Evolutionary conservation across 768 basidiomycete genomes (phyloP), one percentile per base, ranked within the genome.

Genomic region (Trichaptum fuscoviolaceum): DNA sequence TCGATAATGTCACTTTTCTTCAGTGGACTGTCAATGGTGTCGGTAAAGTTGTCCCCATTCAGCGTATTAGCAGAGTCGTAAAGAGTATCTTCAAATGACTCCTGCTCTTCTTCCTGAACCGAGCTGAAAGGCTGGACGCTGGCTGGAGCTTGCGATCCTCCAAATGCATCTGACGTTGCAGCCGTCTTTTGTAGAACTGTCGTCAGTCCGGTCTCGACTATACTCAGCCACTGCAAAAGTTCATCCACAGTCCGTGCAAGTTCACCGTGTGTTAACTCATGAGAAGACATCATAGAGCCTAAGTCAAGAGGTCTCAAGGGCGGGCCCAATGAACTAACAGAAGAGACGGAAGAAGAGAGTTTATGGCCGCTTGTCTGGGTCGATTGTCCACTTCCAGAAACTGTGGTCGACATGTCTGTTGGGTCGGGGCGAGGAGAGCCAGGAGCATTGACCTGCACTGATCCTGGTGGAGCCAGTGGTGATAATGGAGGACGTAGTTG

Each of bases 221-320:
- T 81, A 5, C 83, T 82, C 66, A 98, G 75, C 93, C 92, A 96
- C 68, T 84, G 81, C 1, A 84, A 82, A 36, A 98, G 83, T 71
- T 91, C 87, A 59, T 89, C 89, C 10, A 96, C 85, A 2, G 88
- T 90, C 58, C 81, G 77, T 58, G 86, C 87, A 62, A 98, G 82
- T 73, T 93, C 90, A 0, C 79, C 75, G 69, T 91, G 89, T 0
- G 89, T 86, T 35, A 80, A 82, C 10, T 87, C 87, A 27, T 79
- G 78, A 6, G 82, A 82, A 23, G 84, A 80, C 67, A 89, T 76
- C 24, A 85, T 74, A 26, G 80, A 76, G 6, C 76, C 76, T 67
- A 94, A 90, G 73, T 96, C 87, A n/a, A 97, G 79, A 1, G 91
- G 87, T 42, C 78, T 82, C 7, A 93, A 74, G 0, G 77, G 69